These are phyloP conservation scores for Pichia sp. DNA, from an alignment of 1,139 yeast genomes.

Conservation along the genomic window DNA sequence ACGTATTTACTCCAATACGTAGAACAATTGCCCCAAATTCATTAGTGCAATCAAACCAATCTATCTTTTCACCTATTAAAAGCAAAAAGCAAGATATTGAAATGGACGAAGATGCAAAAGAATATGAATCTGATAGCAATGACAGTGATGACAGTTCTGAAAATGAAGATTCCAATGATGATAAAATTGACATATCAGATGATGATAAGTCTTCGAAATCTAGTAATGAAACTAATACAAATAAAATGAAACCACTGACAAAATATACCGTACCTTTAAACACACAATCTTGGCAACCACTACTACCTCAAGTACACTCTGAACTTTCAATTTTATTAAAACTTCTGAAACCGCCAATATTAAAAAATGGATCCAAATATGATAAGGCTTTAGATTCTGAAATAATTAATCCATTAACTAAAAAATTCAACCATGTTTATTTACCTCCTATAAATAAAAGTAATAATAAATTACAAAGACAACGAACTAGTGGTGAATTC, in stretches of 20 bases:
- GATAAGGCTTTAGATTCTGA: constrained; percentile 11
- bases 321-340: constrained; percentile 13
- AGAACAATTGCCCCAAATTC: constrained; percentile 8
- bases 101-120: neutral
- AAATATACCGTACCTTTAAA: constrained; percentile 16
- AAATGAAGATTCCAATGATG: constrained; percentile 1
- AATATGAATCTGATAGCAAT: neutral
- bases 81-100: neutral
- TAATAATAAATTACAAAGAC: neutral
- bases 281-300: constrained; percentile 20
- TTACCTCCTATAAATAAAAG: constrained; percentile 22
- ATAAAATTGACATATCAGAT: neutral
- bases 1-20: constrained; percentile 4
- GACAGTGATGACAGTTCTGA: neutral
- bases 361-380: neutral
- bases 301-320: constrained; percentile 15
- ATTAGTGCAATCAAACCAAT: constrained; percentile 6
- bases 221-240: neutral
- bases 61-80: constrained; percentile 14
- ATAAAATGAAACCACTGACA: constrained; percentile 2
- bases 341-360: constrained; percentile 10
- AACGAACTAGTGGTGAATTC: constrained; percentile 13
- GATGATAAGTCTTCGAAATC: neutral
- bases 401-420: constrained; percentile 19
- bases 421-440: constrained; percentile 17